These are phyloP conservation scores for Phytopythium kandeliae DNA, from an alignment of 352 stramenopile genomes.

Conservation along the genomic window DNA sequence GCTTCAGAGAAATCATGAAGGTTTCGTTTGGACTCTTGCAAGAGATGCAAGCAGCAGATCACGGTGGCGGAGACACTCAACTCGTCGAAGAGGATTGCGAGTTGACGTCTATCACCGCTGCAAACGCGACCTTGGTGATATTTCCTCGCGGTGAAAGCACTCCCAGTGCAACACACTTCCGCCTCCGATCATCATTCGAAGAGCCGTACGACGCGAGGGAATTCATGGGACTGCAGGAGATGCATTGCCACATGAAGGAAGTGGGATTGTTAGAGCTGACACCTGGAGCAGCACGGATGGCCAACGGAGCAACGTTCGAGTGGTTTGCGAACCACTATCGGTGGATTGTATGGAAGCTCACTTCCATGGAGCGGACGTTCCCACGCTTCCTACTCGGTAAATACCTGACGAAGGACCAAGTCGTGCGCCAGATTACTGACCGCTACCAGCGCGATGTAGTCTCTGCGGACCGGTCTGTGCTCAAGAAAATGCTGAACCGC, in stretches of 20 bases:
- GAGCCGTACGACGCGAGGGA: constrained; percentile 11
- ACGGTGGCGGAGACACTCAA: not conserved
- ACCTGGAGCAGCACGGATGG: not conserved
- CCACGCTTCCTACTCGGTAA: constrained; percentile 40
- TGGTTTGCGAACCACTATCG: constrained; percentile 78
- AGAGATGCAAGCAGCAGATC: constrained; percentile 5
- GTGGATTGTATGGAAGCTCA: constrained; percentile 71
- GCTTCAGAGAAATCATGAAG: constrained; percentile 35
- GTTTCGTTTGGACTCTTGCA: constrained; percentile 29
- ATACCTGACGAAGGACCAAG: constrained; percentile 54
- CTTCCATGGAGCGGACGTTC: constrained; percentile 45
- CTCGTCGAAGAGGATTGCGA: not conserved
- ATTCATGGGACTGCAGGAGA: constrained; percentile 15
- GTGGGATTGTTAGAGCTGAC: constrained; percentile 19
- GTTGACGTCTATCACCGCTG: constrained; percentile 25
- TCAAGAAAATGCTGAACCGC: constrained; percentile 67
- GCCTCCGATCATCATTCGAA: constrained; percentile 5
- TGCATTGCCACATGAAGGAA: constrained; percentile 32
- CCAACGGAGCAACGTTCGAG: constrained; percentile 25
- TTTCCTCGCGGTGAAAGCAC: constrained; percentile 16
- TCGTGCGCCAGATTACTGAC: constrained; percentile 44
- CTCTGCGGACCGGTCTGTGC: constrained; percentile 37
- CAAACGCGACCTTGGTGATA: constrained; percentile 20
- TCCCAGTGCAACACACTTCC: not conserved
- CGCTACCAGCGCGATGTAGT: constrained; percentile 53